Conservation (phyloP, 2,329 filamentous ascomycete genomes). For the Juglanconis juglandina region DNA sequence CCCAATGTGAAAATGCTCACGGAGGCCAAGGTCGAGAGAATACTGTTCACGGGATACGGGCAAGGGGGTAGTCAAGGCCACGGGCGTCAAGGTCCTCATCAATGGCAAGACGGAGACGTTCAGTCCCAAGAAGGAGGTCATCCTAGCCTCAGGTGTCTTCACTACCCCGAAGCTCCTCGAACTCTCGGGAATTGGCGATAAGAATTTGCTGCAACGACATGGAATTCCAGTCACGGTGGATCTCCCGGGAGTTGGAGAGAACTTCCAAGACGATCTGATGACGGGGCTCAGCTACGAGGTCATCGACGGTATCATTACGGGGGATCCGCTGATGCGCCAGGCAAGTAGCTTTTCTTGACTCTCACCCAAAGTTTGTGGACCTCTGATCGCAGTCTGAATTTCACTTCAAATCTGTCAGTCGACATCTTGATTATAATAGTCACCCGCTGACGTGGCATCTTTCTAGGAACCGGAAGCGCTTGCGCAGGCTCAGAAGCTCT, state of each 20-base stretch:
- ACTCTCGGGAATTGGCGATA: constrained; percentile 20
- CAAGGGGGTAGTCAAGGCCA: constrained; percentile 10
- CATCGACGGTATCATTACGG: constrained; percentile 21
- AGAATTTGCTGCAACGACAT: background rate
- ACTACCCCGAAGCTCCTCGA: constrained; percentile 23
- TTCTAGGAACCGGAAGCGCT: constrained; percentile 4
- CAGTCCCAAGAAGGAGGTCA: constrained; percentile 16
- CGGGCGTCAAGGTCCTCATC: constrained; percentile 16
- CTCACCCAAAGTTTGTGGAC: background rate
- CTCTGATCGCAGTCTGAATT: too few species aligned
- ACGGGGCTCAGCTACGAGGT: constrained; percentile 24
- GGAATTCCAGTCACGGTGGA: constrained; percentile 1
- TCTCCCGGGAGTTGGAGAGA: constrained; percentile 6
- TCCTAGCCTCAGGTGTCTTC: constrained; percentile 20
- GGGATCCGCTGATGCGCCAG: constrained; percentile 19
- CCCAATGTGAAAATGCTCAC: constrained; percentile 20
- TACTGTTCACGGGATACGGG: constrained; percentile 15
- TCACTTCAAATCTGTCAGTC: too few species aligned
- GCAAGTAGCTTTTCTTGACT: background rate
- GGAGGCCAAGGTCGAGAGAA: constrained; percentile 10
- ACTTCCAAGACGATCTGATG: constrained; percentile 14
- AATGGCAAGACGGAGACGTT: constrained; percentile 17
- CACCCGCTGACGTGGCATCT: background rate
- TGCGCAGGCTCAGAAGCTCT: constrained; percentile 17
- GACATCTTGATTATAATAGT: too few species aligned